These are phyloP conservation scores for Fusarium odoratissimum DNA, from an alignment of 2,329 filamentous ascomycete species.

Conservation along the genomic window DNA sequence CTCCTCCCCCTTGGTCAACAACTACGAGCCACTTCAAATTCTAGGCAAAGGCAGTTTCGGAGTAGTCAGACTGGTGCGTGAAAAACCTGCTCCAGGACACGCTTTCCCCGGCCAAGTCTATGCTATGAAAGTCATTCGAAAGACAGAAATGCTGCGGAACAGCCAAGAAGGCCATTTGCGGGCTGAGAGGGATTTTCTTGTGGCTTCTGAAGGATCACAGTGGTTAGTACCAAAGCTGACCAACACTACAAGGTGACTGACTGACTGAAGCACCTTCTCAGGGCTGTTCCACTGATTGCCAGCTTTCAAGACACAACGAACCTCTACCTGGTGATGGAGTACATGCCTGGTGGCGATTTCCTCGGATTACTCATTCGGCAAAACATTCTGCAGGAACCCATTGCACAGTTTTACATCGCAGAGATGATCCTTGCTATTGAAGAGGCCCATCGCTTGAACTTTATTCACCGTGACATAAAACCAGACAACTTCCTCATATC, in stretches of 20 bases:
- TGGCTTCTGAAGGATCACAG: slow-evolving; percentile 85
- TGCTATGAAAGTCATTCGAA: slow-evolving; percentile 97
- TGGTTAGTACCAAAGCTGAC: slow-evolving; percentile 64
- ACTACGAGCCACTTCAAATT: slow-evolving; percentile 83
- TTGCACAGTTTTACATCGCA: slow-evolving; percentile 87
- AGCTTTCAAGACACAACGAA: slow-evolving; percentile 89
- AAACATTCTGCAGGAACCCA: slow-evolving; percentile 81
- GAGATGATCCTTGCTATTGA: slow-evolving; percentile 98
- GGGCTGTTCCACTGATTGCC: slow-evolving; percentile 86
- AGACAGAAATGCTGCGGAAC: slow-evolving; percentile 90
- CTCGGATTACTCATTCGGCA: slow-evolving; percentile 86
- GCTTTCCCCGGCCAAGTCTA: slow-evolving; percentile 69
- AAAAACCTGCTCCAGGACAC: slow-evolving; percentile 58
- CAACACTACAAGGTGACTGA: not conserved
- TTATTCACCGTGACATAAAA: slow-evolving; percentile 96
- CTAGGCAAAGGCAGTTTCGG: slow-evolving; percentile 96
- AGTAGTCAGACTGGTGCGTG: slow-evolving; percentile 85
- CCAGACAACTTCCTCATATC: slow-evolving; percentile 97
- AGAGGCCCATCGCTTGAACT: slow-evolving; percentile 86
- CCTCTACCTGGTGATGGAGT: slow-evolving; percentile 96
- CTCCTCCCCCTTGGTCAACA: slow-evolving; percentile 38
- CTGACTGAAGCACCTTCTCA: slow-evolving; percentile 44
- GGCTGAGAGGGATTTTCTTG: slow-evolving; percentile 91
- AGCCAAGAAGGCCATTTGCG: slow-evolving; percentile 92
- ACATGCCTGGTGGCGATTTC: slow-evolving; percentile 97